A percentile compares a stretch with the other conserved stretches of the same genome.
phyloP scores from a whole-genome alignment of 2,329 filamentous ascomycete species.

The Phyllosticta citriasiana region DNA sequence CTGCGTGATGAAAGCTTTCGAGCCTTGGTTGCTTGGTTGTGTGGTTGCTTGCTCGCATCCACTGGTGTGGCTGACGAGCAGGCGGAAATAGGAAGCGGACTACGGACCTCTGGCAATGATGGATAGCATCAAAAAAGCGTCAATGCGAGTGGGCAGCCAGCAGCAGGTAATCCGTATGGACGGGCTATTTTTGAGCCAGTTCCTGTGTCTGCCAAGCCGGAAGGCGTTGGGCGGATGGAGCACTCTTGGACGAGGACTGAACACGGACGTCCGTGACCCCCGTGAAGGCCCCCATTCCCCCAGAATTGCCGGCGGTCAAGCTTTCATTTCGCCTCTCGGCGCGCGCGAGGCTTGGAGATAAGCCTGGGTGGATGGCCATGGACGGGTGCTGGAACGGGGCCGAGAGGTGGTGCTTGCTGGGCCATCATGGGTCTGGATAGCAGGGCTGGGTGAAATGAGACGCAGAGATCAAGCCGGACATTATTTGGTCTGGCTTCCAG shows the following conservation, averaged over 20 bases:
- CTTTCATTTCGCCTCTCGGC: background rate
- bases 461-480: conserved; percentile 10
- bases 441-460: conserved; percentile 9
- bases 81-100: background rate
- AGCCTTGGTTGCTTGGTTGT: no score
- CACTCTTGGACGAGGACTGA: background rate
- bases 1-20: no score
- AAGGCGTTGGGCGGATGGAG: background rate
- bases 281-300: background rate
- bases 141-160: background rate
- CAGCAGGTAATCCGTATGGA: background rate
- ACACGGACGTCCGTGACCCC: background rate
- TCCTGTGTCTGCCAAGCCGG: background rate
- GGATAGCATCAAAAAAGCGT: background rate
- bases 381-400: background rate
- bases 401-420: background rate
- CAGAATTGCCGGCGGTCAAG: background rate
- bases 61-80: background rate
- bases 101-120: background rate
- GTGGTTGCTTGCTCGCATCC: no score
- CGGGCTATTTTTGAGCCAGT: background rate
- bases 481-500: conserved; percentile 3
- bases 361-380: background rate
- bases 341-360: background rate
- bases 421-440: background rate